A percentile compares a stretch with the other conserved stretches of the same genome.
These are phyloP conservation scores for Tylopilus intermedius DNA, from an alignment of 768 basidiomycete genomes.

Conservation along the genomic window DNA sequence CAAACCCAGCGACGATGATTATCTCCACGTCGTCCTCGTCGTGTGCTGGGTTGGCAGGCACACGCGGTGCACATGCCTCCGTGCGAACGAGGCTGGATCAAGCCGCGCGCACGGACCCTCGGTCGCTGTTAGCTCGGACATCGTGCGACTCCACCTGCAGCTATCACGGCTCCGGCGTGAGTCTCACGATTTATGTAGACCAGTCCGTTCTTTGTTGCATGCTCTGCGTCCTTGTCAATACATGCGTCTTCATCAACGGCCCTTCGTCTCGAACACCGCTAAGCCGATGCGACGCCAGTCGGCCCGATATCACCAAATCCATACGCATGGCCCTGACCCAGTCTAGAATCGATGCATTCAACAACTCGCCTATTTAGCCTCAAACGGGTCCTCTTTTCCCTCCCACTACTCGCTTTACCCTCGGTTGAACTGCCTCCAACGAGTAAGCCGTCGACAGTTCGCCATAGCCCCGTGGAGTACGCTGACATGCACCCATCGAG, in stretches of 20 bases:
- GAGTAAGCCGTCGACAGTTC: constrained; percentile 3
- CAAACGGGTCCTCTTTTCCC: neutral
- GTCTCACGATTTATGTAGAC: constrained; percentile 10
- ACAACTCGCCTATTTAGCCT: neutral
- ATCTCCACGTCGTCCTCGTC: constrained; percentile 13
- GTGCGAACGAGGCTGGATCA: neutral
- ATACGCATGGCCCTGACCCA: neutral
- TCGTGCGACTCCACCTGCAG: neutral
- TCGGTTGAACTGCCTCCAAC: neutral
- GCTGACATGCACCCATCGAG: constrained; percentile 6
- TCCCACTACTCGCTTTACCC: neutral
- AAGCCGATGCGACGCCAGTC: neutral
- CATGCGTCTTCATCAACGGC: no score
- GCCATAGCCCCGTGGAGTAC: neutral
- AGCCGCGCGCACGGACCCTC: neutral
- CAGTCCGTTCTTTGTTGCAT: neutral
- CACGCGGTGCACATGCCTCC: constrained; percentile 8
- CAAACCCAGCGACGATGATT: constrained; percentile 23
- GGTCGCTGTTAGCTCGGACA: neutral
- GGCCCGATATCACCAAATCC: constrained; percentile 11
- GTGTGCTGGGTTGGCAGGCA: neutral
- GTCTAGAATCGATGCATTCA: constrained; percentile 10
- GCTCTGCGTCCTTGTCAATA: neutral
- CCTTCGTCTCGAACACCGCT: no score
- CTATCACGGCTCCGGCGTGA: neutral